Evolutionary conservation across 208 protist species (phyloP).

Genomic region (Leishmania guyanensis): DNA sequence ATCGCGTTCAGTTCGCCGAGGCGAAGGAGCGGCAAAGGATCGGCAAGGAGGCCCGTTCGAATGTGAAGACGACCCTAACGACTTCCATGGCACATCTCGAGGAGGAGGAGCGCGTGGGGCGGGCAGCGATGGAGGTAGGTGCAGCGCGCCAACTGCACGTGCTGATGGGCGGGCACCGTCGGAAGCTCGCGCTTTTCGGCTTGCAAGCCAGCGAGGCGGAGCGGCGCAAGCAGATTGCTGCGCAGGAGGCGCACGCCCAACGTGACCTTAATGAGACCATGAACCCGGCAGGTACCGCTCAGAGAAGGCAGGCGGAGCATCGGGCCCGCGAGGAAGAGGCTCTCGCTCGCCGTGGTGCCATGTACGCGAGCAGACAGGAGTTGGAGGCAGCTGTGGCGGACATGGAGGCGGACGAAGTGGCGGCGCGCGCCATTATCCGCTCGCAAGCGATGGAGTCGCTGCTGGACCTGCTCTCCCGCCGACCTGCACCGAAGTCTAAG

Average conservation of each 20-base stretch:
- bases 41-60: slow-evolving; percentile 13
- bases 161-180: slow-evolving; percentile 54
- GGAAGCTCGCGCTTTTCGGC: slow-evolving; percentile 40
- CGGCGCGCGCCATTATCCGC: slow-evolving; percentile 50
- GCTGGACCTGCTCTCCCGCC: slow-evolving; percentile 50
- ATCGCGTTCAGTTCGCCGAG: slow-evolving; percentile 48
- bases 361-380: neutral
- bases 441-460: slow-evolving; percentile 64
- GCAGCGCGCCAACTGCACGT: slow-evolving; percentile 64
- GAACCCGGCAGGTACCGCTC: slow-evolving; percentile 35
- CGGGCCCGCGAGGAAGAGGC: slow-evolving; percentile 29
- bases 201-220: slow-evolving; percentile 44
- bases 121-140: slow-evolving; percentile 64
- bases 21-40: slow-evolving; percentile 43
- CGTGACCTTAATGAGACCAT: slow-evolving; percentile 53
- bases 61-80: slow-evolving; percentile 9
- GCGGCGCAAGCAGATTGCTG: slow-evolving; percentile 46
- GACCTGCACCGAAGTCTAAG: slow-evolving; percentile 2
- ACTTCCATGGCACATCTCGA: slow-evolving; percentile 34
- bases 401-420: slow-evolving; percentile 51
- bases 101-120: slow-evolving; percentile 58
- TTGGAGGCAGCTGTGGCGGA: slow-evolving; percentile 39
- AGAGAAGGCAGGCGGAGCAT: slow-evolving; percentile 27
- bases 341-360: slow-evolving; percentile 6
- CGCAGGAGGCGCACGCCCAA: slow-evolving; percentile 44